These are phyloP conservation scores for Nitzschia inconspicua DNA, from an alignment of 108 stramenopile genomes.

Conservation along the genomic window DNA sequence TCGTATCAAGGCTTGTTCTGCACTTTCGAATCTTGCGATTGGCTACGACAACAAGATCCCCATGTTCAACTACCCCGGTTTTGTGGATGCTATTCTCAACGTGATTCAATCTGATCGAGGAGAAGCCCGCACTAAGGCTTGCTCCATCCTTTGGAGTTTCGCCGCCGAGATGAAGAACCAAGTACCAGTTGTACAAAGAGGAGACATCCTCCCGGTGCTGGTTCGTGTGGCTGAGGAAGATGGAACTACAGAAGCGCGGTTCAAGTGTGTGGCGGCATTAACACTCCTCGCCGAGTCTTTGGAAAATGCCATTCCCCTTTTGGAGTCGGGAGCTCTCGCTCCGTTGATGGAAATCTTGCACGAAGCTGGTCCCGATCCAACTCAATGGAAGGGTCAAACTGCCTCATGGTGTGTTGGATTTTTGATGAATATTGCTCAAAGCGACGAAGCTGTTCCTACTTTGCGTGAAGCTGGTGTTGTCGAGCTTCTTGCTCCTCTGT, in stretches of 20 bases:
- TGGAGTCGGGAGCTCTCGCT: slow-evolving; percentile 69
- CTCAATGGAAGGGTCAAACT: slow-evolving; percentile 90
- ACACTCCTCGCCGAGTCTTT: slow-evolving; percentile 83
- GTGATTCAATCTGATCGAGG: slow-evolving; percentile 84
- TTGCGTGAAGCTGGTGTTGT: slow-evolving; percentile 84
- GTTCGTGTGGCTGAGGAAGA: slow-evolving; percentile 87
- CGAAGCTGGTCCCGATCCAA: slow-evolving; percentile 88
- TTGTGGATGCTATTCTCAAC: slow-evolving; percentile 81
- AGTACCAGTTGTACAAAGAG: slow-evolving; percentile 83
- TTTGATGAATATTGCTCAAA: slow-evolving; percentile 89
- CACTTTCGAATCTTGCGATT: slow-evolving; percentile 84
- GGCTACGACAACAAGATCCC: slow-evolving; percentile 94
- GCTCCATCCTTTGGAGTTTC: slow-evolving; percentile 90
- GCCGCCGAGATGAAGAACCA: slow-evolving; percentile 93
- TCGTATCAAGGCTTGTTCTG: slow-evolving; percentile 86
- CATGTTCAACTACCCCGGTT: slow-evolving; percentile 88
- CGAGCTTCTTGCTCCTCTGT: slow-evolving; percentile 78
- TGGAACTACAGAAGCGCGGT: slow-evolving; percentile 82
- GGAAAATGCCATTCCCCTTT: slow-evolving; percentile 83
- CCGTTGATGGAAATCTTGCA: slow-evolving; percentile 88
- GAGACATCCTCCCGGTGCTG: slow-evolving; percentile 83
- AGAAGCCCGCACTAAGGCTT: slow-evolving; percentile 87
- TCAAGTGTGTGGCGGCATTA: slow-evolving; percentile 89
- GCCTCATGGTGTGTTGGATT: slow-evolving; percentile 94
- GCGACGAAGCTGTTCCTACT: slow-evolving; percentile 86